Conservation (phyloP, 164 flowering plant species). For the Nymphaea thermarum region DNA sequence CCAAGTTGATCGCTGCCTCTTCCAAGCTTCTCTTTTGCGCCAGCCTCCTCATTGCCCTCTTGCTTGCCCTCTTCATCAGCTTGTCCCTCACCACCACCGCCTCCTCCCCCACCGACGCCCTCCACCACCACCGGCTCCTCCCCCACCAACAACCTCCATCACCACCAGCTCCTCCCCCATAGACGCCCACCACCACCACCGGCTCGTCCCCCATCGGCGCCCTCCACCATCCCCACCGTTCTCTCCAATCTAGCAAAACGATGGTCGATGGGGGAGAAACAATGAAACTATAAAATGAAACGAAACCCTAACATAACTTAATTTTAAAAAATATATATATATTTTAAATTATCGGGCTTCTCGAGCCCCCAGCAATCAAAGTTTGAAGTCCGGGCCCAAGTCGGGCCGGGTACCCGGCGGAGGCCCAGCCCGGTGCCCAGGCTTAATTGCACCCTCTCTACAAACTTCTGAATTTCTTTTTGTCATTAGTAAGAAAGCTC, state of each 20-base stretch:
- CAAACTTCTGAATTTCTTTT: neutral
- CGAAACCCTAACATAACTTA: too few species aligned
- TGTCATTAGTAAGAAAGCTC: too few species aligned
- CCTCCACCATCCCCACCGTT: constrained; percentile 23
- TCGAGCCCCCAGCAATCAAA: too few species aligned
- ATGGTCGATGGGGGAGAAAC: too few species aligned
- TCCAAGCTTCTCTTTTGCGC: constrained; percentile 73
- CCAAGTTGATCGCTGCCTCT: constrained; percentile 62
- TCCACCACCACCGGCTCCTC: constrained; percentile 28
- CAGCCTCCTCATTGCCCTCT: constrained; percentile 51
- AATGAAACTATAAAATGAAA: too few species aligned
- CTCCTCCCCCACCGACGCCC: constrained; percentile 16
- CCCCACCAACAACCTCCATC: constrained; percentile 33
- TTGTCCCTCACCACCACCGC: constrained; percentile 9
- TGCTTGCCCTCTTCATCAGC: constrained; percentile 59
- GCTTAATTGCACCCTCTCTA: neutral
- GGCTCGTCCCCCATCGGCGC: constrained; percentile 27
- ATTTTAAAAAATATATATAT: too few species aligned
- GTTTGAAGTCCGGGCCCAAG: too few species aligned
- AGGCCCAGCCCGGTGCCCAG: too few species aligned
- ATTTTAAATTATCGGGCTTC: too few species aligned
- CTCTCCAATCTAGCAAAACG: constrained; percentile 5
- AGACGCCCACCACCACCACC: constrained; percentile 17
- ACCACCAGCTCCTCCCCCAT: constrained; percentile 21
- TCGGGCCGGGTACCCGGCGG: too few species aligned